A percentile compares a stretch with the other conserved stretches of the same genome.
These are phyloP conservation scores for Vaccinium macrocarpon DNA, from an alignment of 148 eudicot genomes.

Conservation along the genomic window DNA sequence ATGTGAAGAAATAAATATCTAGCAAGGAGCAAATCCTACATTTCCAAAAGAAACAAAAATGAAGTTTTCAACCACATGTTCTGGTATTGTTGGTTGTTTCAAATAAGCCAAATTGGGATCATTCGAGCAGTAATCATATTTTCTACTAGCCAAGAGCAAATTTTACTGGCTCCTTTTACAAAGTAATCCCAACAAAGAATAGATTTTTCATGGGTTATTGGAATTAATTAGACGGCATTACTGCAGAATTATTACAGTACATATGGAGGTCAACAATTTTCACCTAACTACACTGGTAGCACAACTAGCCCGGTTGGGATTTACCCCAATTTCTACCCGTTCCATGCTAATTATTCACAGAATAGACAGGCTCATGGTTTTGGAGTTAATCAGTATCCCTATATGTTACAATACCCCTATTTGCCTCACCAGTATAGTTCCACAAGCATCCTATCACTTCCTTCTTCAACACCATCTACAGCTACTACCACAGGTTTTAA, in stretches of 20 bases:
- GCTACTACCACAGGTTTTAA: slow-evolving; percentile 29
- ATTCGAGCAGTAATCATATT: not conserved
- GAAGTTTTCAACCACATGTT: not conserved
- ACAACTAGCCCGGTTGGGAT: slow-evolving; percentile 34
- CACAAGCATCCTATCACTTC: slow-evolving; percentile 39
- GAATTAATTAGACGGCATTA: not conserved
- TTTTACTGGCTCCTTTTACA: no score
- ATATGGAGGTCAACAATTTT: slow-evolving; percentile 38
- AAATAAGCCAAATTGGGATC: not conserved
- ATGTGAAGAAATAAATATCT: not conserved
- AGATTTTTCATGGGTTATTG: not conserved
- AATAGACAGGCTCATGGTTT: slow-evolving; percentile 42
- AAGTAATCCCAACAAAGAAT: not conserved
- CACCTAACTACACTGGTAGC: slow-evolving; percentile 42
- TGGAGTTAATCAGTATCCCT: slow-evolving; percentile 42
- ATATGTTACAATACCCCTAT: slow-evolving; percentile 47
- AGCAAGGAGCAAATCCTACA: not conserved
- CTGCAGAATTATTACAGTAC: slow-evolving; percentile 45
- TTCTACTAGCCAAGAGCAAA: not conserved
- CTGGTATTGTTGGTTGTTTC: no score
- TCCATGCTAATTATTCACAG: slow-evolving; percentile 29
- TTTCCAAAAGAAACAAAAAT: not conserved
- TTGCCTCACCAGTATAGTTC: slow-evolving; percentile 35
- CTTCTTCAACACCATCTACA: slow-evolving; percentile 33
- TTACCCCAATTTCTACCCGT: slow-evolving; percentile 40